A percentile compares a stretch with the other conserved stretches of the same genome.
Evolutionary conservation across 208 protist genomes (phyloP).

Genomic region (Trypanosomatidae sp.): DNA sequence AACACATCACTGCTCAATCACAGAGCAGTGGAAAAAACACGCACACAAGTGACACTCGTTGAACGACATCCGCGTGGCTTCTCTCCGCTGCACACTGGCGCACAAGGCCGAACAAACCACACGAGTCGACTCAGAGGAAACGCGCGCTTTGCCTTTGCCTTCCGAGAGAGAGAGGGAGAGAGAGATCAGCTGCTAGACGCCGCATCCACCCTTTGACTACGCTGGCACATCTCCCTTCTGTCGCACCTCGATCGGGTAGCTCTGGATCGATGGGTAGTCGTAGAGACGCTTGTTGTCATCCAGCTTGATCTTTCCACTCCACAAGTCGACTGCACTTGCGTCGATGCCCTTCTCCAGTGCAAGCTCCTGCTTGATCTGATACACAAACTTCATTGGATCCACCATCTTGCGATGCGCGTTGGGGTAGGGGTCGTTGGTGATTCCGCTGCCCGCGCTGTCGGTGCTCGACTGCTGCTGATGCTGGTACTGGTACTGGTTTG

Average conservation of each 20-base stretch:
- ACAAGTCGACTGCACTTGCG: slow-evolving; percentile 74
- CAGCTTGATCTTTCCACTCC: slow-evolving; percentile 83
- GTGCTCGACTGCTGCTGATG: slow-evolving; percentile 41
- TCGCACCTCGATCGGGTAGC: slow-evolving; percentile 89
- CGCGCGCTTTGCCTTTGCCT: too few relatives aligned
- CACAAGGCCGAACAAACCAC: background rate
- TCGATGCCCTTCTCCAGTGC: slow-evolving; percentile 86
- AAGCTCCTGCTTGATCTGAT: slow-evolving; percentile 87
- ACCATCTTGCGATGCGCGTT: slow-evolving; percentile 91
- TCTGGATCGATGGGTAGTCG: slow-evolving; percentile 90
- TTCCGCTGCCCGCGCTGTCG: slow-evolving; percentile 55
- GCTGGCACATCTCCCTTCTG: slow-evolving; percentile 87
- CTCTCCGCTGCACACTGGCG: background rate
- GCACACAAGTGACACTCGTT: too few relatives aligned
- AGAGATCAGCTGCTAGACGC: background rate
- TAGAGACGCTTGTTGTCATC: slow-evolving; percentile 91
- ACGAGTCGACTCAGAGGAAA: background rate
- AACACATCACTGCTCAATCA: background rate
- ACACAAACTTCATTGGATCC: slow-evolving; percentile 90
- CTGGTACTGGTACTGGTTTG: slow-evolving; percentile 38
- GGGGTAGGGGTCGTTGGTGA: slow-evolving; percentile 85
- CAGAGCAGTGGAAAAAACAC: background rate
- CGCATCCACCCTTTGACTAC: slow-evolving; percentile 15
- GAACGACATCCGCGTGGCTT: background rate
- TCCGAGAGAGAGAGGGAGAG: background rate